Conservation (phyloP, 192 early-diverging fungal genomes). For the Chytriomyces confervae region DNA sequence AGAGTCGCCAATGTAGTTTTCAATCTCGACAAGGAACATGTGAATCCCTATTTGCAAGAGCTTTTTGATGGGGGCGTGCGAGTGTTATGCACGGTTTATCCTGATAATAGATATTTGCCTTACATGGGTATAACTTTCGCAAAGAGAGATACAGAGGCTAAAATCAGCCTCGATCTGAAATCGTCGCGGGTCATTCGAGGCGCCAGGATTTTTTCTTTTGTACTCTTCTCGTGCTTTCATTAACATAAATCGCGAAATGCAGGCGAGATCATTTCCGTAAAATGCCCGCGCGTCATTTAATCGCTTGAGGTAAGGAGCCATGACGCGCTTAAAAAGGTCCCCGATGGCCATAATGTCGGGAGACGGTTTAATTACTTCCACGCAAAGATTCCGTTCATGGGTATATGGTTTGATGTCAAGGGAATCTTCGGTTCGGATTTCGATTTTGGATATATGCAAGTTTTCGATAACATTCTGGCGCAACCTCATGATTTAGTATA, state of each 20-base stretch:
- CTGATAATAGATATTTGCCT: background rate
- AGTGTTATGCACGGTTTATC: background rate
- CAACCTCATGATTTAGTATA: too few species aligned
- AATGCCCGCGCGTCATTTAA: conserved; percentile 54
- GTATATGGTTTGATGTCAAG: conserved; percentile 80
- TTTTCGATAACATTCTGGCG: conserved; percentile 70
- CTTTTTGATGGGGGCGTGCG: background rate
- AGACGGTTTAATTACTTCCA: conserved; percentile 64
- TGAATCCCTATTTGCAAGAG: conserved; percentile 33
- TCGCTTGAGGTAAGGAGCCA: conserved; percentile 43
- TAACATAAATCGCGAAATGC: conserved; percentile 47
- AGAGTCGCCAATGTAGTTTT: conserved; percentile 14
- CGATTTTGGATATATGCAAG: conserved; percentile 77
- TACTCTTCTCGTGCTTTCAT: conserved; percentile 46
- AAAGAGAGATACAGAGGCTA: conserved; percentile 14
- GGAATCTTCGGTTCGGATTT: conserved; percentile 88
- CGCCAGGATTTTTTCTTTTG: conserved; percentile 5
- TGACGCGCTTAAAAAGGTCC: conserved; percentile 48
- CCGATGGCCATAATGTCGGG: conserved; percentile 53
- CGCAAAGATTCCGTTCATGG: conserved; percentile 69
- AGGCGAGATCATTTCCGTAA: conserved; percentile 45
- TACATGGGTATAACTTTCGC: conserved; percentile 15
- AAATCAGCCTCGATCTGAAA: conserved; percentile 25
- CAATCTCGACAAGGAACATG: conserved; percentile 25
- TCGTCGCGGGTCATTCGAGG: background rate